Conservation (phyloP, 176 grass and related monocot genomes). For the Urochloa ruziziensis region DNA sequence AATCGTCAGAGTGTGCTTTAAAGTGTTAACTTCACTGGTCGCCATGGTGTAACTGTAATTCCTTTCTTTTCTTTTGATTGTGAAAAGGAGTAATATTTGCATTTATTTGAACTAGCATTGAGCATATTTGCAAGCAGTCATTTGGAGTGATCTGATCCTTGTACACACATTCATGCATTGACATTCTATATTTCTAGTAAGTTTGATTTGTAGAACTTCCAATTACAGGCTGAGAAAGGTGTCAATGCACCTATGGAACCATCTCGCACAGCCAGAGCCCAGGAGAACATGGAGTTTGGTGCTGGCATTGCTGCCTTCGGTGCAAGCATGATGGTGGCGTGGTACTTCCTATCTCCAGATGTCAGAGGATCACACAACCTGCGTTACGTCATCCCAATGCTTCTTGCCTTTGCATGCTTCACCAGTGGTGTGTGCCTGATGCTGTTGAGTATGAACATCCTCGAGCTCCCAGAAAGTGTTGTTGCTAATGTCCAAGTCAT, state of each 20-base stretch:
- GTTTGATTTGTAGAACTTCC: background rate
- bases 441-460: conserved; percentile 10
- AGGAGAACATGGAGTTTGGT: conserved; percentile 17
- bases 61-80: too few relatives aligned
- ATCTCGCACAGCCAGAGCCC: background rate
- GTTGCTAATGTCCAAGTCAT: background rate
- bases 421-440: background rate
- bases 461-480: background rate
- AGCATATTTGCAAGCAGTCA: background rate
- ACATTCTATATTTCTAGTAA: background rate
- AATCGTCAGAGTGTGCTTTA: too few relatives aligned
- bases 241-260: background rate
- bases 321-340: background rate
- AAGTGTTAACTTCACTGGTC: too few relatives aligned
- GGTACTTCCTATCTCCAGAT: conserved; percentile 15
- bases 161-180: background rate
- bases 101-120: too few relatives aligned
- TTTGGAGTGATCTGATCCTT: background rate
- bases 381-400: background rate
- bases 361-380: background rate
- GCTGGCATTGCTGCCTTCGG: background rate
- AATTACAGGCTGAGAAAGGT: conserved; percentile 2
- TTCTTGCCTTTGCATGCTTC: background rate
- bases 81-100: too few relatives aligned
- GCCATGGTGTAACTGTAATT: too few relatives aligned